Evolutionary conservation across 495 filamentous ascomycete species (phyloP), one percentile per base, ranked within the genome.

Genomic region (Neurospora terricola): DNA sequence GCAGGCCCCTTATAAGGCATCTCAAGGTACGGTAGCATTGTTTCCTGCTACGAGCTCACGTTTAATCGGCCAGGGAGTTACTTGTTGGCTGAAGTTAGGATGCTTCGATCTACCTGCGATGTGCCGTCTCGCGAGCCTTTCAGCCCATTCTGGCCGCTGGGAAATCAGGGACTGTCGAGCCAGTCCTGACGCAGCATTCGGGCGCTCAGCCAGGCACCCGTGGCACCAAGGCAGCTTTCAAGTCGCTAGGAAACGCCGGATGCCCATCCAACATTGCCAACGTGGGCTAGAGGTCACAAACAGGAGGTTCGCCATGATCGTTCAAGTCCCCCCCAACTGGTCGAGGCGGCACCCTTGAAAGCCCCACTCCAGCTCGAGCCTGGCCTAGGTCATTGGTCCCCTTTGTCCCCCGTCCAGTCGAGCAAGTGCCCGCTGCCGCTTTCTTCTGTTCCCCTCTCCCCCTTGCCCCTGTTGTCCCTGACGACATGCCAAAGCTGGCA

Each of bases 401-500:
- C 54, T 66, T 66, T 66, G 54, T 66, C 54, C 54, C 27, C 30
- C 54, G 54, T 66, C 54, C 45, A 38, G 48, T 72, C 69, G 40
- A 71, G 43, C 42, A 38, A 36, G 38, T 42, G 54, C 37, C 43
- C 34, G 27, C 38, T 54, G 54, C 38, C 73, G 59, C 38, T 66
- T 27, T 39, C 71, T 72, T 34, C 66, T 38, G 40, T 71, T 14
- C 54, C 39, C 5, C 48, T 59, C 48, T 34, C 39, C 30, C 16
- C 39, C 38, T 38, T 36, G 11, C 59, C 76, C 72, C 73, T 74
- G 71, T 69, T 72, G 40, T 69, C 71, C 71, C 75, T 77, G 75
- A 77, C 75, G 75, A 77, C 75, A 77, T 76, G 66, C 39, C 72
- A 66, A 66, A 66, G 54, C 54, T 34, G 54, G 12, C 54, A 66